Conservation (phyloP, 2,329 filamentous ascomycete species). For the Beauveria pseudobassiana region DNA sequence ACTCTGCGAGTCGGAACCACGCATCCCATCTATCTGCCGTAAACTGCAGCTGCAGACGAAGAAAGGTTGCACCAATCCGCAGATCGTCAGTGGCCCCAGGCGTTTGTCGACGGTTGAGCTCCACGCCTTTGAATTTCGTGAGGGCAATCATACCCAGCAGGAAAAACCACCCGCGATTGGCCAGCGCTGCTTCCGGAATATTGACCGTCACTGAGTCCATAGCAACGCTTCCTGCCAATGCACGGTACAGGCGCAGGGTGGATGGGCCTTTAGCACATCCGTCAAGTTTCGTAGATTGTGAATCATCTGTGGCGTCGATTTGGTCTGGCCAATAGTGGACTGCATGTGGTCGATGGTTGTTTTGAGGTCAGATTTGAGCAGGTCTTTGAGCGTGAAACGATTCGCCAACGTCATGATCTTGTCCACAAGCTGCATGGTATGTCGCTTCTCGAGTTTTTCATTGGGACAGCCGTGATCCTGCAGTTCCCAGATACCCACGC, state of each 20-base stretch:
- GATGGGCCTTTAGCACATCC: slow-evolving; percentile 73
- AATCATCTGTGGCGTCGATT: slow-evolving; percentile 70
- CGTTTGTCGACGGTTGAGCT: slow-evolving; percentile 65
- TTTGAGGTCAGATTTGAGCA: slow-evolving; percentile 86
- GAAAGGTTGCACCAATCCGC: slow-evolving; percentile 70
- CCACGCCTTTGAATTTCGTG: slow-evolving; percentile 69
- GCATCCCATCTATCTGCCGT: slow-evolving; percentile 79
- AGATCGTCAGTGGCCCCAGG: slow-evolving; percentile 77
- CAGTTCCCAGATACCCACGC: slow-evolving; percentile 56
- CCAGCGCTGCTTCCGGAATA: slow-evolving; percentile 61
- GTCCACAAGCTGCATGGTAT: slow-evolving; percentile 74
- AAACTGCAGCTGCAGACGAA: slow-evolving; percentile 76
- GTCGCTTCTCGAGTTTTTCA: slow-evolving; percentile 71
- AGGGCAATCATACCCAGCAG: slow-evolving; percentile 81
- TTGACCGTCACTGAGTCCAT: slow-evolving; percentile 66
- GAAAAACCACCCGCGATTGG: slow-evolving; percentile 86
- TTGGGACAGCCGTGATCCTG: slow-evolving; percentile 73
- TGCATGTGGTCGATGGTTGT: slow-evolving; percentile 90
- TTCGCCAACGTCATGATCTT: slow-evolving; percentile 75
- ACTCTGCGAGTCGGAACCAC: slow-evolving; percentile 83
- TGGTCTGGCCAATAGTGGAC: slow-evolving; percentile 71
- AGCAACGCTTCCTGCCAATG: slow-evolving; percentile 69
- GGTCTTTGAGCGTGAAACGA: slow-evolving; percentile 80
- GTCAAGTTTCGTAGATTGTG: slow-evolving; percentile 81
- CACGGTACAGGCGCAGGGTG: slow-evolving; percentile 73